Evolutionary conservation across 768 basidiomycete species (phyloP).

Genomic region (Tephrocybe sp.): DNA sequence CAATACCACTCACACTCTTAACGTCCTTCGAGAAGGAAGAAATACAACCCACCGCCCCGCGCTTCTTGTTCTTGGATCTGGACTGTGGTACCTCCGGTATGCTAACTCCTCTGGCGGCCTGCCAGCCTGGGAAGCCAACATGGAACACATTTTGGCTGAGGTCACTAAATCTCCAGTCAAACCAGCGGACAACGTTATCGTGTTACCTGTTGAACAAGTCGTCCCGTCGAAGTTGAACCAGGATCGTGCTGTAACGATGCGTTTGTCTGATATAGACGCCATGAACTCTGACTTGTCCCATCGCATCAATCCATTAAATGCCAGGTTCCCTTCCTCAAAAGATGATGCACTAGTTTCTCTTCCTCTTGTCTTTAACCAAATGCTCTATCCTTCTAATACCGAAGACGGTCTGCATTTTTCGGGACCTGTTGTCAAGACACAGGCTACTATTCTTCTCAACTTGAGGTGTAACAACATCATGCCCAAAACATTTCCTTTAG

Average conservation of each 20-base stretch:
- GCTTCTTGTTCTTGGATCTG: conserved; percentile 79
- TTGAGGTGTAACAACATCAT: conserved; percentile 74
- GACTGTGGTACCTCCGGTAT: conserved; percentile 88
- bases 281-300: conserved; percentile 88
- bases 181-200: conserved; percentile 69
- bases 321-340: conserved; percentile 22
- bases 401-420: conserved; percentile 85
- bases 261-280: conserved; percentile 76
- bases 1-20: conserved; percentile 56
- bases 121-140: conserved; percentile 71
- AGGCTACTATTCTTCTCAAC: conserved; percentile 79
- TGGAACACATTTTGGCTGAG: conserved; percentile 59
- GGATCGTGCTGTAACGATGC: conserved; percentile 67
- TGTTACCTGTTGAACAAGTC: conserved; percentile 76
- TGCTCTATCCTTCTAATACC: conserved; percentile 73
- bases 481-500: conserved; percentile 59
- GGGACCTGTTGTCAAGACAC: conserved; percentile 54
- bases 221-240: conserved; percentile 61
- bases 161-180: conserved; percentile 33
- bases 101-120: conserved; percentile 69
- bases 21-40: conserved; percentile 32
- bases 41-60: conserved; percentile 37
- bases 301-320: conserved; percentile 43
- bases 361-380: conserved; percentile 77
- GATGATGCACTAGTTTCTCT: conserved; percentile 45